Conservation (phyloP, 495 filamentous ascomycete species). For the Cairneyella variabilis region DNA sequence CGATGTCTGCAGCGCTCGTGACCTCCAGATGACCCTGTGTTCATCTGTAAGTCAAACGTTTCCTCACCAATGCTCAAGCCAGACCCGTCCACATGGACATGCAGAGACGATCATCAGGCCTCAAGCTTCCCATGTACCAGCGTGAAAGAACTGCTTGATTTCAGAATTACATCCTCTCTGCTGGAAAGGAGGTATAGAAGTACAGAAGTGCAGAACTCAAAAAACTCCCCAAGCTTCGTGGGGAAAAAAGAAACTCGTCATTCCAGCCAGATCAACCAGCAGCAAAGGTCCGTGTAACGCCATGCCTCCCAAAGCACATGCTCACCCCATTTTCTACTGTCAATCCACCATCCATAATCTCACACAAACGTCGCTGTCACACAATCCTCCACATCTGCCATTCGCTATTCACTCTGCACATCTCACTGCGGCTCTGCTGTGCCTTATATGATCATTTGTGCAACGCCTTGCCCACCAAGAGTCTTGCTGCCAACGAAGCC, state of each 20-base stretch:
- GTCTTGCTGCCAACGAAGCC: slow-evolving; percentile 97
- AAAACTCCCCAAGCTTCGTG: slow-evolving; percentile 6
- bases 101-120: too few relatives aligned
- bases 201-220: slow-evolving; percentile 14
- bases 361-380: background rate
- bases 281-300: slow-evolving; percentile 16
- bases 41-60: too few relatives aligned
- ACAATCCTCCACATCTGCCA: background rate
- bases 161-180: background rate
- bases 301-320: slow-evolving; percentile 15
- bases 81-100: background rate
- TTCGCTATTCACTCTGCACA: background rate
- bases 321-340: slow-evolving; percentile 14
- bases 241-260: slow-evolving; percentile 17
- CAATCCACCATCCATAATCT: background rate
- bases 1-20: too few relatives aligned
- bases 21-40: too few relatives aligned
- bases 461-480: slow-evolving; percentile 86
- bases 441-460: slow-evolving; percentile 94
- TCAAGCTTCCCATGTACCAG: too few relatives aligned
- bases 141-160: background rate
- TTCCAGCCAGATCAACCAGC: slow-evolving; percentile 14
- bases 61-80: too few relatives aligned
- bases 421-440: background rate
- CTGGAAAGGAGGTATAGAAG: slow-evolving; percentile 15